Evolutionary conservation across 257 asterid species (phyloP), one percentile per base, ranked within the genome.

Genomic region (Solanum chiquidenum): DNA sequence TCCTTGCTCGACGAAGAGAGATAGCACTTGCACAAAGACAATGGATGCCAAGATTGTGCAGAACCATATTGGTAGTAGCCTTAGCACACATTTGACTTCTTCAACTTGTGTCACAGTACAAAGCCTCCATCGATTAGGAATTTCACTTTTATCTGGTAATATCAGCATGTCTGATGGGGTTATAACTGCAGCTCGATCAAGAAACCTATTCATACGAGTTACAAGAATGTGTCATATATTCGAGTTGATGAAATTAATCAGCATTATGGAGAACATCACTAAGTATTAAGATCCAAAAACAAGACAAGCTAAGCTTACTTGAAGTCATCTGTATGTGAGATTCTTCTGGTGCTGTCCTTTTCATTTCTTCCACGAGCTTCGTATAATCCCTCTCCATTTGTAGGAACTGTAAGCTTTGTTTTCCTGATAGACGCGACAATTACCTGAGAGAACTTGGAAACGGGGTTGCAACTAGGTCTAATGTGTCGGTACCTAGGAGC

Each of bases 1-100:
- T 86, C 98, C 98, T 87, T 94, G 98, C 88, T 94, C 98, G 12
- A 95, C 98, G 21, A 95, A 95, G 86, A 95, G 97, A 9, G 98
- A 95, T 25, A 93, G 91, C 66, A 95, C 97, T 91, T 95, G 98
- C 34, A 94, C 98, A 40, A 93, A 94, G 16, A 94, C 96, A 75
- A 92, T 80, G 58, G 98, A 95, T 27, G 97, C 92, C 31, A 95
- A 87, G 3, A 93, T 95, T 86, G 98, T 91, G 91, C 98, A 95
- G 52, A 94, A 88, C 98, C 98, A 95, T 93, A 95, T 94, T 33
- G 98, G 98, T 9, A 95, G 91, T 33, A 95, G 90, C 76, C 98
- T 91, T 27, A 95, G 25, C 37, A 95, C 94, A 31, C 98, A 93
- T 89, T 95, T 95, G 7, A 93, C 98, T 92, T 95, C 98, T 90